These are phyloP conservation scores for Vaccinium myrtillus DNA, from an alignment of 148 eudicot genomes.

Conservation along the genomic window DNA sequence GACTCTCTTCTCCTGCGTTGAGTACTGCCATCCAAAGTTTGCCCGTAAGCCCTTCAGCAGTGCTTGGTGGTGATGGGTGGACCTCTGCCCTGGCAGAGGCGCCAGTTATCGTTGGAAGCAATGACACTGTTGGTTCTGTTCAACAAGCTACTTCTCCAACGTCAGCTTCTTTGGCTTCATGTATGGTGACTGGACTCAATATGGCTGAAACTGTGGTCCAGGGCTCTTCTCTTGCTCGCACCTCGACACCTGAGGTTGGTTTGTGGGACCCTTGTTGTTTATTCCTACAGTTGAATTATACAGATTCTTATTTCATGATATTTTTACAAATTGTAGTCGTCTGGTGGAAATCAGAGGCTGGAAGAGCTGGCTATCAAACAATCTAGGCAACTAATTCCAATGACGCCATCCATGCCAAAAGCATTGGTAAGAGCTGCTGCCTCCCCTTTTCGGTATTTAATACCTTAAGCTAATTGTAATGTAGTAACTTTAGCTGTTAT, in stretches of 20 bases:
- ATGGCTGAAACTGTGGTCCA: slow-evolving; percentile 58
- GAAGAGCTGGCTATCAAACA: slow-evolving; percentile 57
- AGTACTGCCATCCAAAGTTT: slow-evolving; percentile 32
- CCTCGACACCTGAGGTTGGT: slow-evolving; percentile 37
- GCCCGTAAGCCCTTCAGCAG: slow-evolving; percentile 27
- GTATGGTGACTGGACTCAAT: slow-evolving; percentile 31
- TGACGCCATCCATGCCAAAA: slow-evolving; percentile 51
- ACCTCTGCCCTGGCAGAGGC: slow-evolving; percentile 56
- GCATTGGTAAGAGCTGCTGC: slow-evolving; percentile 34
- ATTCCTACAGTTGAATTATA: not conserved
- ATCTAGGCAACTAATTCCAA: slow-evolving; percentile 49
- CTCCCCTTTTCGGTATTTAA: not conserved
- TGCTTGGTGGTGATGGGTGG: slow-evolving; percentile 40
- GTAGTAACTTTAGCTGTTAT: too few relatives aligned
- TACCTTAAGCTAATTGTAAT: not conserved
- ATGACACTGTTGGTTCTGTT: slow-evolving; percentile 22
- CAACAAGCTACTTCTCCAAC: slow-evolving; percentile 21
- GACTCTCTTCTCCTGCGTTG: slow-evolving; percentile 48
- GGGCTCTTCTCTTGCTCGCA: slow-evolving; percentile 40
- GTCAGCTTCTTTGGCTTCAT: slow-evolving; percentile 23
- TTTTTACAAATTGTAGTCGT: slow-evolving; percentile 24
- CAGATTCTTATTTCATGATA: not conserved
- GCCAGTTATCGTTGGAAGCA: slow-evolving; percentile 33
- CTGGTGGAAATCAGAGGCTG: slow-evolving; percentile 45
- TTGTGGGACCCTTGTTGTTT: not conserved